Evolutionary conservation across 176 grass and related monocot genomes (phyloP).

Genomic region (Ensete glaucum): DNA sequence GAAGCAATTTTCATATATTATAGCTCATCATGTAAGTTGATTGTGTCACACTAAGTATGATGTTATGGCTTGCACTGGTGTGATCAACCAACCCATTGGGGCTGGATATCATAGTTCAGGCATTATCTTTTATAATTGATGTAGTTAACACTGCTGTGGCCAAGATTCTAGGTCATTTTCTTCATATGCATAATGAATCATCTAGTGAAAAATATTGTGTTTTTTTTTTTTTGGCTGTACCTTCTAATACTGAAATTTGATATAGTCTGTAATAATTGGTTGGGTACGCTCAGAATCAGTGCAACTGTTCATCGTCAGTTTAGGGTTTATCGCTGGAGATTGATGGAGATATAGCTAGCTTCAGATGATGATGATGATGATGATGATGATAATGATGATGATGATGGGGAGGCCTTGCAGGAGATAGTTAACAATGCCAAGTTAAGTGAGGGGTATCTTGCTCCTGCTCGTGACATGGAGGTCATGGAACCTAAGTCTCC

Average conservation of each 20-base stretch:
- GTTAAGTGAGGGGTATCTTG: slow-evolving; percentile 78
- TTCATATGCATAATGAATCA: too few species aligned
- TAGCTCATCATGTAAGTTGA: slow-evolving; percentile 71
- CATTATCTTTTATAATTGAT: too few species aligned
- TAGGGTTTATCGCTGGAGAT: slow-evolving; percentile 83
- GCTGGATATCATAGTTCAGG: neutral
- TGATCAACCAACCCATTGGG: neutral
- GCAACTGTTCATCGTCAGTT: too few species aligned
- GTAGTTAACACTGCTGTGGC: neutral
- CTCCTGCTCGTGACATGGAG: slow-evolving; percentile 94
- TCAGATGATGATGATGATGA: too few species aligned
- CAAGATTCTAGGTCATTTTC: neutral
- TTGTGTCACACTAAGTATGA: neutral
- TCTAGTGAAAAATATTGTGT: too few species aligned
- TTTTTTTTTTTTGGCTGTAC: neutral
- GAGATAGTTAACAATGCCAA: slow-evolving; percentile 86
- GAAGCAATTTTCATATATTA: slow-evolving; percentile 91
- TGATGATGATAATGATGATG: too few species aligned
- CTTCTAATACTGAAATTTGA: neutral
- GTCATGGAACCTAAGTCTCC: slow-evolving; percentile 98
- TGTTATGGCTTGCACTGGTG: neutral
- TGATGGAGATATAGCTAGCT: slow-evolving; percentile 78
- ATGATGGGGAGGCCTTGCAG: slow-evolving; percentile 76
- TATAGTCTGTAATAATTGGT: too few species aligned
- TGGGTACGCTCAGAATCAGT: too few species aligned